Percentiles rank a stretch among this genome's conserved stretches.
phyloP scores from a whole-genome alignment of 768 basidiomycete genomes.

The Boletus speciosus region DNA sequence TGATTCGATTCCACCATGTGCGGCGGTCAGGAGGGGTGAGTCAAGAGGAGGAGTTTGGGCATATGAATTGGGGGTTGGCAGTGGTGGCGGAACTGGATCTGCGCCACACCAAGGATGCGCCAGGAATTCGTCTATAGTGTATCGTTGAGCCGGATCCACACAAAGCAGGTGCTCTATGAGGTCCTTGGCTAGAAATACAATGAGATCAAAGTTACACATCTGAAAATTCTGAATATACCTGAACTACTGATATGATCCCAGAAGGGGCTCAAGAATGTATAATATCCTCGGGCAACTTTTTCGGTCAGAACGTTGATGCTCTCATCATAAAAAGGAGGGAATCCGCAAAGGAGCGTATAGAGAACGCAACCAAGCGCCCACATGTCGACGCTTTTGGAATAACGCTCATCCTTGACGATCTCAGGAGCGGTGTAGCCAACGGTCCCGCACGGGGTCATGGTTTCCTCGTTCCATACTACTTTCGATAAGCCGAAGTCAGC shows the following conservation, averaged over 20 bases:
- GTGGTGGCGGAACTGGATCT: conserved; percentile 56
- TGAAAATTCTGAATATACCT: conserved; percentile 44
- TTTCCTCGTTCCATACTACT: conserved; percentile 98
- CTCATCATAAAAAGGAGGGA: conserved; percentile 98
- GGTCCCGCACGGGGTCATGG: conserved; percentile 99
- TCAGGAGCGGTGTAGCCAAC: conserved; percentile 99
- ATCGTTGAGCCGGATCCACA: conserved; percentile 92
- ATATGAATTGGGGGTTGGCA: conserved; percentile 59
- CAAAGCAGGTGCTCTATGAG: conserved; percentile 92
- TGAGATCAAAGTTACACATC: conserved; percentile 7
- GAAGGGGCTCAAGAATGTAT: conserved; percentile 98
- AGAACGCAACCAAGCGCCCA: conserved; percentile 99
- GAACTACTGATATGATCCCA: conserved; percentile 92
- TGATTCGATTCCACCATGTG: conserved; percentile 66
- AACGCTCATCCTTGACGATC: conserved; percentile 98
- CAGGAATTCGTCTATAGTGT: conserved; percentile 97
- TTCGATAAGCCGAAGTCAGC: conserved; percentile 98
- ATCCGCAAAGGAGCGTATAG: conserved; percentile 96
- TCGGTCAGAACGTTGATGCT: conserved; percentile 97
- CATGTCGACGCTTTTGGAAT: conserved; percentile 97
- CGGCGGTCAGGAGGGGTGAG: conserved; percentile 84
- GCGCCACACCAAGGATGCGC: conserved; percentile 93
- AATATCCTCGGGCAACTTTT: conserved; percentile 95
- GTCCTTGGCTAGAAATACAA: conserved; percentile 70
- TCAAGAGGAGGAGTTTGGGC: conserved; percentile 55